Evolutionary conservation across 2,329 filamentous ascomycete genomes (phyloP).

Genomic region (Aureobasidium uvarum): DNA sequence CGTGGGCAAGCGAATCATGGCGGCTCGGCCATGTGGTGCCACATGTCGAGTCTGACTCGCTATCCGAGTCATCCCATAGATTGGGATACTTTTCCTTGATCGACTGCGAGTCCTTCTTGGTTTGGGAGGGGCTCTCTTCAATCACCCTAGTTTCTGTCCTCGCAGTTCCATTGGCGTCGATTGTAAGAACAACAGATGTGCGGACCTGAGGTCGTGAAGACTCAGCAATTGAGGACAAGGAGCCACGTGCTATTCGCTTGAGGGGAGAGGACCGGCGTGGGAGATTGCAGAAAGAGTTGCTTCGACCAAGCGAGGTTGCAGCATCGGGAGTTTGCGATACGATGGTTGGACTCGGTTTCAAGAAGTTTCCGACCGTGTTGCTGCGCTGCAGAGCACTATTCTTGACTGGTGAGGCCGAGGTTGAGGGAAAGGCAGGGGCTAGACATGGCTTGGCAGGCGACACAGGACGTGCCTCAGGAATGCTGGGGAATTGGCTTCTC

Average conservation of each 20-base stretch:
- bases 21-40: conserved; percentile 33
- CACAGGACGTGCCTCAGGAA: neutral
- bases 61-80: conserved; percentile 45
- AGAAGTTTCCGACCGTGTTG: conserved; percentile 44
- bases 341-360: conserved; percentile 30
- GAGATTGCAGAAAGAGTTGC: conserved; percentile 38
- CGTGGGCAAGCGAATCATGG: conserved; percentile 36
- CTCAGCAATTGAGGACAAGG: conserved; percentile 49
- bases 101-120: conserved; percentile 41
- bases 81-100: conserved; percentile 46
- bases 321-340: conserved; percentile 35
- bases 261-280: conserved; percentile 49
- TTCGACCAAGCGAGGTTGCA: conserved; percentile 33
- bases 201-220: conserved; percentile 40
- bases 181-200: conserved; percentile 46
- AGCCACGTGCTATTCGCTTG: conserved; percentile 41
- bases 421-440: conserved; percentile 12
- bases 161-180: conserved; percentile 50
- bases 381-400: conserved; percentile 43
- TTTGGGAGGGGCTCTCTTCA: conserved; percentile 40
- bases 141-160: conserved; percentile 47
- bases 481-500: conserved; percentile 29
- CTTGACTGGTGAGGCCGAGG: neutral
- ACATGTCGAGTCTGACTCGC: conserved; percentile 37
- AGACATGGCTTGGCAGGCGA: neutral